Percentiles rank a stretch among this genome's conserved stretches.
These are phyloP conservation scores for Theileria orientalis DNA, from an alignment of 169 alveolate genomes.

Conservation along the genomic window DNA sequence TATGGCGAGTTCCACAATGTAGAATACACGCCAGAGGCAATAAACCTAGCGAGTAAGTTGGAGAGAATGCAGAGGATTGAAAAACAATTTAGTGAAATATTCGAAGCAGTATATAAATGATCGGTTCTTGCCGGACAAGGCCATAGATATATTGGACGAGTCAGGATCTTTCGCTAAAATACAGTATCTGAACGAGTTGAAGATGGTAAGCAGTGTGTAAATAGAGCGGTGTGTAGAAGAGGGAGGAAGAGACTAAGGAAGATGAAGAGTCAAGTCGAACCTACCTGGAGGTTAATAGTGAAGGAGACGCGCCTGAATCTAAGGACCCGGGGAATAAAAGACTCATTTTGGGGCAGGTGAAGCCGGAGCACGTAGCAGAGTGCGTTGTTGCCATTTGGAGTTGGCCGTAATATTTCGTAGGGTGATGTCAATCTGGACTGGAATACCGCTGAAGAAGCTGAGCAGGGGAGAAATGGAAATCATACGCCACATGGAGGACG, in stretches of 20 bases:
- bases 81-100: conserved; percentile 30
- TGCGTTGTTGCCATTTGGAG: background rate
- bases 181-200: conserved; percentile 29
- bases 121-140: conserved; percentile 81
- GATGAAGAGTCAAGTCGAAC: background rate
- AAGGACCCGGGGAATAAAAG: background rate
- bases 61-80: background rate
- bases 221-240: too few species aligned
- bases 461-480: conserved; percentile 47
- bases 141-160: conserved; percentile 83
- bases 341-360: conserved; percentile 30
- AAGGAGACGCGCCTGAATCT: background rate
- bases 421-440: conserved; percentile 59
- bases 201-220: conserved; percentile 2
- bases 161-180: conserved; percentile 84
- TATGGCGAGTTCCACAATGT: conserved; percentile 84
- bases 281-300: background rate
- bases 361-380: conserved; percentile 59
- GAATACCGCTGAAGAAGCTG: conserved; percentile 49
- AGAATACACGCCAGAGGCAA: conserved; percentile 67
- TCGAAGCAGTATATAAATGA: conserved; percentile 74
- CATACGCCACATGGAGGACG: conserved; percentile 63
- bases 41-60: conserved; percentile 49
- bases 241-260: background rate
- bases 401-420: background rate